Percentiles rank a stretch among this genome's conserved stretches.
Evolutionary conservation across 345 rosid species (phyloP).

Genomic region (Kandelia obovata): DNA sequence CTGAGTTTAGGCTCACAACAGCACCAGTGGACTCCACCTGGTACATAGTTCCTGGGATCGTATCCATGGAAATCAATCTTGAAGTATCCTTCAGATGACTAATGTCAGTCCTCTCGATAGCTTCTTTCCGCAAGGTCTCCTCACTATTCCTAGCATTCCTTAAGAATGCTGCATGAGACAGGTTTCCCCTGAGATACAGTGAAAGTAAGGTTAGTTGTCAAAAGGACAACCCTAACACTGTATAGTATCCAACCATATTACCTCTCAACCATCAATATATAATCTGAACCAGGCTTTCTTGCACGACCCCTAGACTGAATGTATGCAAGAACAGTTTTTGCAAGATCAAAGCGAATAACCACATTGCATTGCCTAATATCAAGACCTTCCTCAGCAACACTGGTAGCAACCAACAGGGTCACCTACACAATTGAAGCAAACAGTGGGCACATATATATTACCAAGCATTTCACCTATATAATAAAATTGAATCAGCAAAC

Average conservation of each 20-base stretch:
- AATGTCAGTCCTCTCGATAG: conserved; percentile 94
- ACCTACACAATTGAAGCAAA: conserved; percentile 46
- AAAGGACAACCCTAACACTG: conserved; percentile 2
- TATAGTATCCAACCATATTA: conserved; percentile 24
- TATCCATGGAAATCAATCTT: conserved; percentile 68
- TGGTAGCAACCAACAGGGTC: conserved; percentile 91
- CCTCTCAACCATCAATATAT: conserved; percentile 99
- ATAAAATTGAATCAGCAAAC: neutral
- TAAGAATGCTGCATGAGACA: conserved; percentile 81
- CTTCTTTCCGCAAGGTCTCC: conserved; percentile 94
- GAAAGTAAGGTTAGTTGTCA: conserved; percentile 2
- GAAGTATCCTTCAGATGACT: conserved; percentile 90
- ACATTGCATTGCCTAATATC: conserved; percentile 99
- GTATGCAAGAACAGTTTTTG: conserved; percentile 96
- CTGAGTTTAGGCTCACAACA: conserved; percentile 92
- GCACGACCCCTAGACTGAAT: conserved; percentile 99
- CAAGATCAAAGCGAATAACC: conserved; percentile 97
- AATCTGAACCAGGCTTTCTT: conserved; percentile 98
- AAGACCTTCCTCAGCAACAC: conserved; percentile 99
- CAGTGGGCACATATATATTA: conserved; percentile 12
- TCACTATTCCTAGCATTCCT: conserved; percentile 97
- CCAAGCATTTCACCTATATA: conserved; percentile 7
- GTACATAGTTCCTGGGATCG: conserved; percentile 80
- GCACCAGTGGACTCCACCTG: conserved; percentile 98
- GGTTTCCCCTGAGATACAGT: conserved; percentile 55